Conservation (phyloP, 2,329 filamentous ascomycete genomes). For the Sporothrix humicola region DNA sequence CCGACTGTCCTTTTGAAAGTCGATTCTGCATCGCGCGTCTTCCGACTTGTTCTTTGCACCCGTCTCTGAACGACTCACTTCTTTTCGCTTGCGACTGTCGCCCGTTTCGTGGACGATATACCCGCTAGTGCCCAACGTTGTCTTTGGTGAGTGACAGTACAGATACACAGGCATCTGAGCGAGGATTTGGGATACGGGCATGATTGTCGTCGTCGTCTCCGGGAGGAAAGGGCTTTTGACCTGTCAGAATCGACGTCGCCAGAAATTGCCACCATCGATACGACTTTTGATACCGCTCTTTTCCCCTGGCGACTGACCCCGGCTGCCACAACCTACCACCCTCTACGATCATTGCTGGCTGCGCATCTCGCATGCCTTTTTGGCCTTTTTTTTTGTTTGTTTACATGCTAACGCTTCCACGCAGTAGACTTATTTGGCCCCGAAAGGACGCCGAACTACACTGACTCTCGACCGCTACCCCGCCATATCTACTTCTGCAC, state of each 20-base stretch:
- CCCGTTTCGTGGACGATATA: neutral
- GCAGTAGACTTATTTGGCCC: neutral
- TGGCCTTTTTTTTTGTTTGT: neutral
- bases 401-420: neutral
- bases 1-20: constrained; percentile 11
- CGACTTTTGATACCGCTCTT: neutral
- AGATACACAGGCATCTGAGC: neutral
- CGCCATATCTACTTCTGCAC: neutral
- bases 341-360: neutral
- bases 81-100: neutral
- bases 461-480: constrained; percentile 1
- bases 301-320: neutral
- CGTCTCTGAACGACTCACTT: neutral
- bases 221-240: neutral
- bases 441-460: constrained; percentile 18
- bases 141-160: neutral
- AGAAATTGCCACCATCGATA: neutral
- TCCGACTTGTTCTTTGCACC: neutral
- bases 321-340: neutral
- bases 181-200: neutral
- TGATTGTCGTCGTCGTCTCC: neutral
- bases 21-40: neutral
- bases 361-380: constrained; percentile 4
- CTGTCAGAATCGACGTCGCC: neutral
- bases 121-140: constrained; percentile 9